Evolutionary conservation across 306 rosid genomes (phyloP).

Genomic region (Crataegus laevigata): DNA sequence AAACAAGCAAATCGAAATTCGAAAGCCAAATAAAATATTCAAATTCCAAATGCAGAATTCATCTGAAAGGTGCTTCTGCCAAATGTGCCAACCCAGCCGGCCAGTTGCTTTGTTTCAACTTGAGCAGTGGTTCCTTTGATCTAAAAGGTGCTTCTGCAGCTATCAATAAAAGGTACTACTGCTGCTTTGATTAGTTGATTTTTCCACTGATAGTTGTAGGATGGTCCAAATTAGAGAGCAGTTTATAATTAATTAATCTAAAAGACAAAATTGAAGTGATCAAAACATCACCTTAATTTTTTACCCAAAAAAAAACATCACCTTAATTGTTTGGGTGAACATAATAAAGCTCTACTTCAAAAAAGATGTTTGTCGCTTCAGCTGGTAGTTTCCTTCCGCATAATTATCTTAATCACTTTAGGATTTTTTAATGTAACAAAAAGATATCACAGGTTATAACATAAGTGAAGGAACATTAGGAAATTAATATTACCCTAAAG

Average conservation of each 20-base stretch:
- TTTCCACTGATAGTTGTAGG: not conserved
- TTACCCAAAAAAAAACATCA: too few relatives aligned
- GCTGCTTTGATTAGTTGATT: not conserved
- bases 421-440: too few relatives aligned
- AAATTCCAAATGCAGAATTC: not conserved
- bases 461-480: too few relatives aligned
- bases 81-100: not conserved
- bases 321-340: too few relatives aligned
- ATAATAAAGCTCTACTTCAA: too few relatives aligned
- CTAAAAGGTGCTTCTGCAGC: not conserved
- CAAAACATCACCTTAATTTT: too few relatives aligned
- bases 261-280: not conserved
- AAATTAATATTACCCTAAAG: too few relatives aligned
- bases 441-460: too few relatives aligned
- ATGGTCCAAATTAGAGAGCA: not conserved
- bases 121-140: not conserved
- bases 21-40: too few relatives aligned
- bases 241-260: too few relatives aligned
- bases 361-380: not conserved
- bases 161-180: not conserved
- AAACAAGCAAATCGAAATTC: too few relatives aligned
- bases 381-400: constrained; percentile 1
- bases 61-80: not conserved
- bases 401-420: too few relatives aligned
- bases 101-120: not conserved